Base-by-base conservation (phyloP, 2,329 filamentous ascomycete genomes). In the Volutella citrinella region DNA sequence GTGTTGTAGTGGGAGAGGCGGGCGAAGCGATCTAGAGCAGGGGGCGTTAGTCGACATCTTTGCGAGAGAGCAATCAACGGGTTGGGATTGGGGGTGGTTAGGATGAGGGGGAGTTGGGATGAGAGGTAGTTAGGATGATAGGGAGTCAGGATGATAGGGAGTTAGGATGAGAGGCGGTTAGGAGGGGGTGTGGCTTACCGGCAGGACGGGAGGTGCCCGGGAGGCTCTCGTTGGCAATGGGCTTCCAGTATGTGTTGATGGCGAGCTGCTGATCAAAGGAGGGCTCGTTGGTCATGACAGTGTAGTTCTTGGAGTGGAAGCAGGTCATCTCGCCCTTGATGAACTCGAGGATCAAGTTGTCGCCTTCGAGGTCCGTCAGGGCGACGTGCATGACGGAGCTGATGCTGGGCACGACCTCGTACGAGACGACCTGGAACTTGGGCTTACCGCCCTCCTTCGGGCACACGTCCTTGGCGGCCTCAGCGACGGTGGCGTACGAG, bases 341-440 rank as follows among this genome's bases (percentile, higher is more conserved):
- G 18, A 36, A 39, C 34, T 49, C 46, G 25, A 47, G 36, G 30
- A 45, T 33, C 21, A 49, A 20, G 17, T 34, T 42, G 13, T 43
- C 42, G 5, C 46, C 44, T 2, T 12, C 30, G 13, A 27, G 7
- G 11, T 49, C 46, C 6, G 41, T 35, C 11, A 43, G n/a, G 8
- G 42, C 28, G 14, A 49, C 11, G 11, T 40, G 44, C 3, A 41
- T 10, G 10, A 30, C 29, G 2, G 36, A 34, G 5, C 20, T 9
- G 13, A 43, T 8, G 7, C 31, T 36, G 5, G 28, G 15, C 6
- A 43, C 13, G 6, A 41, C 11, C 10, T n/a, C 12, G 19, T 32
- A 21, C 6, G 26, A 18, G 10, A 45, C 35, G 7, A 47, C 31
- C 30, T 47, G 39, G 25, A 45, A 45, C 9, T 21, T 13, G 9